Conservation (phyloP, 306 rosid species). For the Potentilla sterilis region DNA sequence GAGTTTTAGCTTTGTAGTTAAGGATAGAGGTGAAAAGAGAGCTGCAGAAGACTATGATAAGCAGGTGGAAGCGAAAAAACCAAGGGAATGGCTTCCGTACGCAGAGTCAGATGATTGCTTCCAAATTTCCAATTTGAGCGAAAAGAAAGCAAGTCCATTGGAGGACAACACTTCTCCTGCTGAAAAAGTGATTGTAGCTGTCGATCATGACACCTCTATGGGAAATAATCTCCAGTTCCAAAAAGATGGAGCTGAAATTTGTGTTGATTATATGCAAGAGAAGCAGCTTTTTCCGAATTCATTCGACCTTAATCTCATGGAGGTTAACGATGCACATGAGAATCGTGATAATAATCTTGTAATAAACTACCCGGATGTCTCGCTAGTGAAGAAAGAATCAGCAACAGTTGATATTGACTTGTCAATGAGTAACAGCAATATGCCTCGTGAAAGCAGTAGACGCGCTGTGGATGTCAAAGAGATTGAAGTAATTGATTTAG, state of each 20-base stretch:
- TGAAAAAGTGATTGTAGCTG: constrained; percentile 35
- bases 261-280: constrained; percentile 56
- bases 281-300: constrained; percentile 66
- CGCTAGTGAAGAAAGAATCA: constrained; percentile 53
- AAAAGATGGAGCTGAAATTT: constrained; percentile 43
- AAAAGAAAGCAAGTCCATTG: constrained; percentile 39
- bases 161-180: constrained; percentile 37
- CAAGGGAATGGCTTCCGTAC: constrained; percentile 61
- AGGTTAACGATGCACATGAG: constrained; percentile 71
- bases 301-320: constrained; percentile 92
- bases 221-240: constrained; percentile 41
- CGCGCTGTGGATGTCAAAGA: constrained; percentile 49
- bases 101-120: constrained; percentile 53
- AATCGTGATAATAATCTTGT: constrained; percentile 52
- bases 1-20: constrained; percentile 38
- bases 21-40: constrained; percentile 72
- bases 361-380: constrained; percentile 44
- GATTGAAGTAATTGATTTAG: constrained; percentile 95
- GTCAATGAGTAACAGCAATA: constrained; percentile 55
- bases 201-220: constrained; percentile 45
- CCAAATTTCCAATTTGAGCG: constrained; percentile 44
- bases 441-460: constrained; percentile 50
- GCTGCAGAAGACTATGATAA: constrained; percentile 45
- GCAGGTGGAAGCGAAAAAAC: constrained; percentile 53
- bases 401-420: constrained; percentile 62